Evolutionary conservation across 169 alveolate species (phyloP), one percentile per base, ranked within the genome.

Genomic region (Eimeria acervulina): DNA sequence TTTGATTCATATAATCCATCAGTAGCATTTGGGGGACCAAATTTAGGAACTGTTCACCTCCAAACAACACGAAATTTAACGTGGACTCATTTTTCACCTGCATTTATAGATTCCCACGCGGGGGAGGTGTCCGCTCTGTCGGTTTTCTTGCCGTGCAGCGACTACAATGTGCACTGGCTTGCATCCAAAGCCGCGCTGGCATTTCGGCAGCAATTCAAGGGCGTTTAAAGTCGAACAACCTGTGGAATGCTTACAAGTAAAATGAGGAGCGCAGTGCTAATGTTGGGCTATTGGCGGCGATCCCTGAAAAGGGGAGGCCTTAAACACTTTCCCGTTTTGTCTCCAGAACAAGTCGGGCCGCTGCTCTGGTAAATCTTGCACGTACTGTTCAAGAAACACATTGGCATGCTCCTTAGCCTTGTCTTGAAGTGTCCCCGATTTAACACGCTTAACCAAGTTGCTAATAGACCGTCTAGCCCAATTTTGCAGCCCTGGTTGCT

Each of bases 381-480:
- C 8, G 21, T 81, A 72, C 28, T 81, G 72, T 52, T 81, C 90
- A 51, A 81, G 90, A 15, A 81, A 81, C 51, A 81, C 90, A 42
- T 81, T 44, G n/a, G 90, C 66, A 52, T 33, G 70, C 44, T 81
- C 70, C 42, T 52, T 52, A n/a, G 90, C 90, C 70, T 28, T 81
- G 28, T 81, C 90, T 17, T 70, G 90, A 47, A 81, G 72, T 31
- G 90, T 81, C 47, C 28, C 44, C 63, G 44, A 70, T 47, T 44
- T 47, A 81, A 81, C 28, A 0, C 68, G 66, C 90, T 51, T 81
- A 81, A 44, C 70, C 70, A 33, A n/a, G 51, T n/a, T 81, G 44
- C 72, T 31, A 26, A 81, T 81, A 44, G 44, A 51, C 90, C 72
- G 51, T 51, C 13, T 81, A 81, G 90, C 90, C 90, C 90, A 81